Evolutionary conservation across 768 basidiomycete genomes (phyloP).

Genomic region (Xerocomellus chrysenteron): DNA sequence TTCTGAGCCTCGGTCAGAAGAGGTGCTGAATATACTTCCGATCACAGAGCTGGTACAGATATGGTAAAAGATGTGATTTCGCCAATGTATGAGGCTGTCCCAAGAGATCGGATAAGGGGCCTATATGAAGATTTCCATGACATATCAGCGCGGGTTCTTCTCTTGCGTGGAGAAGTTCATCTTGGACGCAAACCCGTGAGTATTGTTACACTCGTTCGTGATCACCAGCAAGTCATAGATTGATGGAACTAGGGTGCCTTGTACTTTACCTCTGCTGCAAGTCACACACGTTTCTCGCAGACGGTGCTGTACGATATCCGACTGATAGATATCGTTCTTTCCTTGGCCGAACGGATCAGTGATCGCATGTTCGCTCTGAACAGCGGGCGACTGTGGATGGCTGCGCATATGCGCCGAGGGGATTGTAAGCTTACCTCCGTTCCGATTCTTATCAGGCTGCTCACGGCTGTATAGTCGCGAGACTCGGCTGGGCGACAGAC

Average conservation of each 20-base stretch:
- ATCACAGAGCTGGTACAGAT: constrained; percentile 37
- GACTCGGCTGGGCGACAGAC: constrained; percentile 37
- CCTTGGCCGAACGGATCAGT: constrained; percentile 31
- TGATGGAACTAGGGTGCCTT: constrained; percentile 28
- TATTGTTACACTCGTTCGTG: background rate
- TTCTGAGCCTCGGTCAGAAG: background rate
- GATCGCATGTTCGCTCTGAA: constrained; percentile 31
- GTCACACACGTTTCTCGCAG: constrained; percentile 26
- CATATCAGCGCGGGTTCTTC: constrained; percentile 36
- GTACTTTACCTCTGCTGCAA: constrained; percentile 33
- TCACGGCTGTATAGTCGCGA: constrained; percentile 23
- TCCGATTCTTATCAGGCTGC: background rate
- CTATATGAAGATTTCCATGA: constrained; percentile 38
- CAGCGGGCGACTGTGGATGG: constrained; percentile 41
- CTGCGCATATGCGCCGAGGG: constrained; percentile 45
- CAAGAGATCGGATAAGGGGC: constrained; percentile 35
- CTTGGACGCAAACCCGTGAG: constrained; percentile 38
- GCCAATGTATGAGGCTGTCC: constrained; percentile 36
- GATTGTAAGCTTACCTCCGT: constrained; percentile 34
- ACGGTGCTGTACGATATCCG: constrained; percentile 34
- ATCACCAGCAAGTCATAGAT: background rate
- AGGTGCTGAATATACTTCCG: background rate
- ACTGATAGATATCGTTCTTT: constrained; percentile 23
- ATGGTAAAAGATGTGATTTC: constrained; percentile 38
- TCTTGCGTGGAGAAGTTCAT: constrained; percentile 42